phyloP scores from a whole-genome alignment of 2,329 filamentous ascomycete species.

The Fusarium sp. region DNA sequence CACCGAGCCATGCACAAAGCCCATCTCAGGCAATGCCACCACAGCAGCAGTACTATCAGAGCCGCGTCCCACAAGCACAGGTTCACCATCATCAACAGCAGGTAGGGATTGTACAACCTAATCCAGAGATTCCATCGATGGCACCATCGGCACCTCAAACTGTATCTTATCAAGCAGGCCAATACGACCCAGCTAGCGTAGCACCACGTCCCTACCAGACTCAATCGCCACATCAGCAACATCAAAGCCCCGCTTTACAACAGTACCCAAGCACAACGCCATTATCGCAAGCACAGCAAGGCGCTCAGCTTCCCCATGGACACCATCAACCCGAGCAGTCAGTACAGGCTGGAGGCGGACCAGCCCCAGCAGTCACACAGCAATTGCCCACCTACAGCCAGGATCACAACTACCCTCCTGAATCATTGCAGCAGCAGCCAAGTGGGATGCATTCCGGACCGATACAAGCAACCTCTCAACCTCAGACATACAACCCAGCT shows the following conservation, averaged over 20 bases:
- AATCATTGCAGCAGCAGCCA: background rate
- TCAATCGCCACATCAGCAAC: slow-evolving; percentile 3
- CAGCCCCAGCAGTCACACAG: background rate
- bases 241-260: background rate
- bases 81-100: slow-evolving; percentile 5
- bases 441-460: background rate
- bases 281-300: background rate
- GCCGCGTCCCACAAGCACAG: background rate
- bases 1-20: background rate
- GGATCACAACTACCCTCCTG: background rate
- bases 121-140: background rate
- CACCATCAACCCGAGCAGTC: background rate
- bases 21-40: background rate
- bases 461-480: background rate
- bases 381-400: background rate
- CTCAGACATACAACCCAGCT: background rate
- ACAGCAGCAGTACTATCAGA: slow-evolving; percentile 4
- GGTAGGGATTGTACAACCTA: background rate
- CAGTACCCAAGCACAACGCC: background rate
- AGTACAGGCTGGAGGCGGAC: background rate
- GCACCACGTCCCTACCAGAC: background rate
- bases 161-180: accelerated
- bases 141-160: background rate
- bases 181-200: background rate
- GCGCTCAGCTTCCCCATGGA: background rate